These are phyloP conservation scores for Vigna unguiculata DNA, from an alignment of 306 rosid genomes.

Conservation along the genomic window DNA sequence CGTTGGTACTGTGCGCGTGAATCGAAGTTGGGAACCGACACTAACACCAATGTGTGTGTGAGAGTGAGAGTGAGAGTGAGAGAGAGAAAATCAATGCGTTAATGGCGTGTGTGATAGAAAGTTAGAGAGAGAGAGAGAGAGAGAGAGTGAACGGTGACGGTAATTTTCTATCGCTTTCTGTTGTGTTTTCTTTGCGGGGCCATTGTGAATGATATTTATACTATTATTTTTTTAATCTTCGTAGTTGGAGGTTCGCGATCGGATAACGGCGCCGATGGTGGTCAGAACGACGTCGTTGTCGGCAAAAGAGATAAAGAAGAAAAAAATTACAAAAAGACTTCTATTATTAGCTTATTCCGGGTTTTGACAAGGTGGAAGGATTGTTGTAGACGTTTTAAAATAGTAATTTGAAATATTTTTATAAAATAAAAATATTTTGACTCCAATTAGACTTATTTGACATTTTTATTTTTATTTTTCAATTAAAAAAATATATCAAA, in stretches of 20 bases:
- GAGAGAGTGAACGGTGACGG: slow-evolving; percentile 1
- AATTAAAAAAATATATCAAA: too few relatives aligned
- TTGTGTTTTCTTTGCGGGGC: not conserved
- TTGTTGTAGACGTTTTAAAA: not conserved
- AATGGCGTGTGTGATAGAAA: slow-evolving; percentile 39
- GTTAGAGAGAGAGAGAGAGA: slow-evolving; percentile 2
- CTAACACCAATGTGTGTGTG: slow-evolving; percentile 8
- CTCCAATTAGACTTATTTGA: too few relatives aligned
- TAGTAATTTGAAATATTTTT: not conserved
- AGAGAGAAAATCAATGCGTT: slow-evolving; percentile 39
- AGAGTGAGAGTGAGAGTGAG: not conserved
- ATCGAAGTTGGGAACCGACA: slow-evolving; percentile 30
- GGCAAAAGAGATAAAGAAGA: not conserved
- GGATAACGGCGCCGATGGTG: slow-evolving; percentile 40
- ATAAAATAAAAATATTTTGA: too few relatives aligned
- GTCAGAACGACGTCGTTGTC: slow-evolving; percentile 41
- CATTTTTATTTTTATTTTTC: too few relatives aligned
- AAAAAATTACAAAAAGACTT: not conserved
- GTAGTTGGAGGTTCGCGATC: not conserved
- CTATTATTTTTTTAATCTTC: not conserved
- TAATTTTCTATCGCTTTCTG: slow-evolving; percentile 32
- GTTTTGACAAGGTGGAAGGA: not conserved
- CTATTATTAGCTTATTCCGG: not conserved
- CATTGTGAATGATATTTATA: not conserved
- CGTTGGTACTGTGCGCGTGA: slow-evolving; percentile 11